A percentile compares a stretch with the other conserved stretches of the same genome.
phyloP scores from a whole-genome alignment of 2,329 filamentous ascomycete genomes.

The Curvularia spicifera region DNA sequence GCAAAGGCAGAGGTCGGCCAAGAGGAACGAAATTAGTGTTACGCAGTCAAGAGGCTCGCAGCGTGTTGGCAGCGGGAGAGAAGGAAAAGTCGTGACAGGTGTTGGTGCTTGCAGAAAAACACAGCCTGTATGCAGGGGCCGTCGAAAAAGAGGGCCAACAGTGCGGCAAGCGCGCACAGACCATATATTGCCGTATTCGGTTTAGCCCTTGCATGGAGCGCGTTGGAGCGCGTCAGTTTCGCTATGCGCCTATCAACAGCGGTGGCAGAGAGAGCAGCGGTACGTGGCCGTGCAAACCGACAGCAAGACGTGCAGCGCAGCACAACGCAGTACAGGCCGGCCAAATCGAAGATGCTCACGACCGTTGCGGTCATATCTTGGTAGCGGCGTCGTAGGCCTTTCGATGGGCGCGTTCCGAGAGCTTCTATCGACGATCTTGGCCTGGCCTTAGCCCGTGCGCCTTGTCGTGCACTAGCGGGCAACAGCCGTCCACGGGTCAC shows the following conservation, averaged over 20 bases:
- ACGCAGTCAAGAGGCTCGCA: slow-evolving; percentile 11
- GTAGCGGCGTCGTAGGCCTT: slow-evolving; percentile 13
- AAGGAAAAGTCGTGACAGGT: slow-evolving; percentile 37
- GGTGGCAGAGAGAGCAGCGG: slow-evolving; percentile 1
- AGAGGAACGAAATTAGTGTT: slow-evolving; percentile 13
- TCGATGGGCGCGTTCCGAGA: slow-evolving; percentile 16
- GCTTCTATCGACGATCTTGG: slow-evolving; percentile 22
- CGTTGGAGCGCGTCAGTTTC: slow-evolving; percentile 30
- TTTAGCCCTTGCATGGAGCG: slow-evolving; percentile 18
- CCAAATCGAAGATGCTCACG: slow-evolving; percentile 3
- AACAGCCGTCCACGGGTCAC: slow-evolving; percentile 17
- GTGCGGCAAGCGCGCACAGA: slow-evolving; percentile 19
- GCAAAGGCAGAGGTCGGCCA: neutral
- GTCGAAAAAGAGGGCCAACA: slow-evolving; percentile 6
- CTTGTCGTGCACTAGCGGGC: slow-evolving; percentile 22
- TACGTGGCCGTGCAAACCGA: slow-evolving; percentile 15
- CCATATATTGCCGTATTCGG: slow-evolving; percentile 13
- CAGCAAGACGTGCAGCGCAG: slow-evolving; percentile 13
- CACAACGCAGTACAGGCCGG: neutral
- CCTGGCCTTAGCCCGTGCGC: slow-evolving; percentile 5
- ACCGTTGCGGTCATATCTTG: slow-evolving; percentile 8
- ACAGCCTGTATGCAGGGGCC: slow-evolving; percentile 31
- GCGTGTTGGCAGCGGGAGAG: slow-evolving; percentile 24
- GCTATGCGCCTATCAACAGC: slow-evolving; percentile 16
- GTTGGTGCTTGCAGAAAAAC: slow-evolving; percentile 27